Conservation (phyloP, 164 flowering plant genomes). For the Houttuynia cordata region DNA sequence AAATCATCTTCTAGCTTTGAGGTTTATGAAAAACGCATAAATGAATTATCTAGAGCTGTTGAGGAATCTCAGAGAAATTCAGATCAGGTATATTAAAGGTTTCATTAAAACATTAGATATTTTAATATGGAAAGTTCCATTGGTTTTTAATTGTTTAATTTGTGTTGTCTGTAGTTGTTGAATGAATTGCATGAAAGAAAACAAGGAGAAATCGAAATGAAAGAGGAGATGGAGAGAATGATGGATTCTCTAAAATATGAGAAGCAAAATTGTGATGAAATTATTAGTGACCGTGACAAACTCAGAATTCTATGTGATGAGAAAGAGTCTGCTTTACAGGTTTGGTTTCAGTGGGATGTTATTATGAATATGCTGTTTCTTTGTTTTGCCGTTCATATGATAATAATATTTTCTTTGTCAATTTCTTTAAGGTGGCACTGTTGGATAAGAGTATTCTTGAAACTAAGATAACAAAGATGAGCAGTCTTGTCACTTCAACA, state of each 20-base stretch:
- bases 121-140: background rate
- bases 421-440: slow-evolving; percentile 33
- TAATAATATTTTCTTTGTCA: background rate
- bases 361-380: background rate
- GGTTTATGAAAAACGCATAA: slow-evolving; percentile 57
- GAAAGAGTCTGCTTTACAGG: slow-evolving; percentile 73
- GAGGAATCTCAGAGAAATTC: slow-evolving; percentile 73
- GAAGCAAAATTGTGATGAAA: slow-evolving; percentile 41
- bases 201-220: slow-evolving; percentile 40
- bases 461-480: slow-evolving; percentile 34
- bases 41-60: slow-evolving; percentile 61
- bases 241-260: slow-evolving; percentile 44
- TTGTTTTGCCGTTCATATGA: background rate
- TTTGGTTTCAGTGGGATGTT: background rate
- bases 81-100: slow-evolving; percentile 27
- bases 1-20: slow-evolving; percentile 40
- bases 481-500: slow-evolving; percentile 14
- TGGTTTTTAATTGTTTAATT: background rate
- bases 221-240: slow-evolving; percentile 69
- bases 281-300: slow-evolving; percentile 40
- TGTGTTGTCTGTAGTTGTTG: slow-evolving; percentile 31
- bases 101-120: background rate
- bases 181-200: slow-evolving; percentile 61
- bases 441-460: slow-evolving; percentile 52
- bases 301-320: slow-evolving; percentile 45